Percentiles rank a stretch among this genome's conserved stretches.
Conservation (phyloP, 2,329 filamentous ascomycete genomes). For the Arthroderma sp. region DNA sequence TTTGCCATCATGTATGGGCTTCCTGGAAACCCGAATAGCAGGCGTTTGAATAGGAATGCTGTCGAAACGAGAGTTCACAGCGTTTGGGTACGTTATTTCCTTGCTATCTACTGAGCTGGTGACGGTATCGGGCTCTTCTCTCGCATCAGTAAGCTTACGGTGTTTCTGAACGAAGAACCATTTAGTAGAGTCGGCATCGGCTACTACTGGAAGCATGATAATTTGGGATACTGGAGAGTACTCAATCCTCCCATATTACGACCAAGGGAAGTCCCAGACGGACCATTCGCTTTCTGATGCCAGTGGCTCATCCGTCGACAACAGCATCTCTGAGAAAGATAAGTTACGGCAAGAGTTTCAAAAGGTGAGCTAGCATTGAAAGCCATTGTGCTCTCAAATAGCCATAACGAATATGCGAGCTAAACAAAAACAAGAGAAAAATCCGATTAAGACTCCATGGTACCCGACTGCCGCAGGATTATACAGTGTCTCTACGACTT, state of each 20-base stretch:
- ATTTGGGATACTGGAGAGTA: conserved; percentile 53
- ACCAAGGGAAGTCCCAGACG: conserved; percentile 22
- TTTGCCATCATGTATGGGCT: conserved; percentile 53
- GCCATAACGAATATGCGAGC: neutral
- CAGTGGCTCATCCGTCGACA: neutral
- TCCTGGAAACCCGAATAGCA: conserved; percentile 45
- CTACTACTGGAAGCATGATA: conserved; percentile 43
- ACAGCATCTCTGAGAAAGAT: conserved; percentile 19
- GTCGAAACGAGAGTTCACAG: conserved; percentile 51
- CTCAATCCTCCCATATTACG: conserved; percentile 36
- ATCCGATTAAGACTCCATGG: conserved; percentile 45
- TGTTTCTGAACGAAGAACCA: conserved; percentile 38
- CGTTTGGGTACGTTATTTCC: conserved; percentile 37
- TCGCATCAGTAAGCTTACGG: neutral
- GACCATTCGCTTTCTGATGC: conserved; percentile 17
- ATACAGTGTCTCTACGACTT: conserved; percentile 43
- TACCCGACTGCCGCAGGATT: conserved; percentile 38
- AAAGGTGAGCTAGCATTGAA: conserved; percentile 16
- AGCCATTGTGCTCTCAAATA: neutral
- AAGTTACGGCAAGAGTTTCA: conserved; percentile 42
- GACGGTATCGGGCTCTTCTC: neutral
- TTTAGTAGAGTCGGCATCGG: conserved; percentile 45
- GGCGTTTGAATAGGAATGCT: conserved; percentile 43
- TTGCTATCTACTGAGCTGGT: neutral
- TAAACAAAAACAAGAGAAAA: conserved; percentile 30